Evolutionary conservation across 495 filamentous ascomycete genomes (phyloP), one percentile per base, ranked within the genome.

Genomic region (Penicillium turbatum): DNA sequence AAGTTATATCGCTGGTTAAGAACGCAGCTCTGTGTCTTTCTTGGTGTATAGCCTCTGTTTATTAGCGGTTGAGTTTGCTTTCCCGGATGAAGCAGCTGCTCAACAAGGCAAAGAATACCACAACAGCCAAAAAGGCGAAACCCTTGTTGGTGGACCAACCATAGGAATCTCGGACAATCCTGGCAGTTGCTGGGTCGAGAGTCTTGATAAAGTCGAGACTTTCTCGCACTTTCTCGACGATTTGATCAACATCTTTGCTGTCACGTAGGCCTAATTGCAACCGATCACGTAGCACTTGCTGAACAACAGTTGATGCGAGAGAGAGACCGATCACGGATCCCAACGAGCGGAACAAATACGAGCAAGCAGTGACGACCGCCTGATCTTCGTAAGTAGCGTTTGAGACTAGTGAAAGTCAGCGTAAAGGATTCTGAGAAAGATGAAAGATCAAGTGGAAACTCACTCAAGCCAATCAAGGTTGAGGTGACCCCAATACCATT

Each of bases 261-360:
- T 73, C 76, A 19, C 69, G 68, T 30, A 92, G 66, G 2, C 62
- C 72, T 12, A 63, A 67, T 17, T 70, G 67, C n/a, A 95, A 72
- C 31, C 79, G 72, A 2, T 63, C 69, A 5, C 88, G 78, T 19
- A 96, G 73, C 10, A 75, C 73, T 54, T 88, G 84, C 64, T 96
- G 90, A 15, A 90, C 79, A 13, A 90, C 77, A 2, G 86, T 90
- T 0, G 87, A 81, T 12, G 82, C 78, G 21, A 89, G 63, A 19
- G 85, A 86, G 34, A 95, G 67, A 8, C 89, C 88, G 16, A 88
- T 78, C 8, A 89, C 84, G 4, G 82, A 84, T n/a, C 90, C 90
- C 9, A 95, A 73, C 5, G 86, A 86, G 4, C 90, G 84, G 77
- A 96, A 96, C 2, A 95, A 80, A 66, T 95, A 96, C 1, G 83